These are phyloP conservation scores for Plasmodium malariae DNA, from an alignment of 169 alveolate genomes.

Conservation along the genomic window DNA sequence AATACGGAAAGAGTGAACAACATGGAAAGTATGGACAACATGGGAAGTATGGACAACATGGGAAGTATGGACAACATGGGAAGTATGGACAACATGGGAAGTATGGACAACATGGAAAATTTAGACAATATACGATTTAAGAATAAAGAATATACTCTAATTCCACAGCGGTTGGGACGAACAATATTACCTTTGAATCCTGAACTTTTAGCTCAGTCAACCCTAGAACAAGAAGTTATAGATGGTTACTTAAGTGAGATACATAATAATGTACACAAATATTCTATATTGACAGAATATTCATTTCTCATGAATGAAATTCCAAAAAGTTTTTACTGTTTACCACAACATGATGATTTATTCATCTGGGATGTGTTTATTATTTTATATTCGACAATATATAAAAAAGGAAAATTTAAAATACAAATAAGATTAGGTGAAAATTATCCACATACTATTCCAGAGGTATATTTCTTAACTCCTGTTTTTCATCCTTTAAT, in stretches of 20 bases:
- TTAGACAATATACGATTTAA: constrained; percentile 16
- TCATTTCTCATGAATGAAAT: constrained; percentile 58
- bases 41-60: background rate
- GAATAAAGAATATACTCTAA: constrained; percentile 35
- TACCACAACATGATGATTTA: constrained; percentile 63
- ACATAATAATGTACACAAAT: constrained; percentile 40
- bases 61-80: background rate
- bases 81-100: background rate
- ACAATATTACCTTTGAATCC: constrained; percentile 68
- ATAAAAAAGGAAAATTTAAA: constrained; percentile 52
- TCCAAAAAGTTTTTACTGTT: constrained; percentile 49
- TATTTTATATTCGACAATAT: constrained; percentile 36
- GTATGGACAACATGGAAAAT: background rate
- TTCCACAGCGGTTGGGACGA: constrained; percentile 55
- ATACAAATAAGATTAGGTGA: constrained; percentile 51
- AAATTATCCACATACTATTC: constrained; percentile 38
- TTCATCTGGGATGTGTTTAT: constrained; percentile 53
- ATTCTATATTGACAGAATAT: constrained; percentile 60
- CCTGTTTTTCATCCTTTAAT: constrained; percentile 52
- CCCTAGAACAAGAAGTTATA: constrained; percentile 48
- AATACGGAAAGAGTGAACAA: background rate
- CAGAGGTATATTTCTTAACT: constrained; percentile 59
- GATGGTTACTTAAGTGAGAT: constrained; percentile 57
- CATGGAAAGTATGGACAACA: background rate
- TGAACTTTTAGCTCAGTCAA: constrained; percentile 48